Conservation (phyloP, 441 rosid species). For the Raphanus hybrid region DNA sequence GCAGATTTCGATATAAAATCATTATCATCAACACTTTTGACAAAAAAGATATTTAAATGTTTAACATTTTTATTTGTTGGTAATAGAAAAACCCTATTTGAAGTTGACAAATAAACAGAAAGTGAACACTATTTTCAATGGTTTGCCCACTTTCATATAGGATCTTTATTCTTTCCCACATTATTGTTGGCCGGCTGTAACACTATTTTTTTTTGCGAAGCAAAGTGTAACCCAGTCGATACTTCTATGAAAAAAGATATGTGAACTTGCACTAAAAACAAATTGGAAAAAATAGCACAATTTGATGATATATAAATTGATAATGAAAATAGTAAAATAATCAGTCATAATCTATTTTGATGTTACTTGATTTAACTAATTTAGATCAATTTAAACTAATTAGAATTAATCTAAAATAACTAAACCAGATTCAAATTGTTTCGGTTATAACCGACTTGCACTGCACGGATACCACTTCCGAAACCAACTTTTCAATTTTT, state of each 20-base stretch:
- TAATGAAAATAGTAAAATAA: too few species aligned
- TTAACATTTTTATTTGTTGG: background rate
- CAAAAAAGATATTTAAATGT: background rate
- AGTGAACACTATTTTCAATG: slow-evolving; percentile 40
- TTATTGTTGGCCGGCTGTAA: slow-evolving; percentile 17
- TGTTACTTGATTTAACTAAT: too few species aligned
- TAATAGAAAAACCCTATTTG: background rate
- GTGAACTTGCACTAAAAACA: too few species aligned
- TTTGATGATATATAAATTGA: too few species aligned
- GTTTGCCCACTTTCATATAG: slow-evolving; percentile 47
- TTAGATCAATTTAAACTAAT: too few species aligned
- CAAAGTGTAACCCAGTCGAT: background rate
- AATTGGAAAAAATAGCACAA: too few species aligned
- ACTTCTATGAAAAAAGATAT: background rate
- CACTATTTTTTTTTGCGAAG: slow-evolving; percentile 17
- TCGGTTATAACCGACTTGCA: too few species aligned
- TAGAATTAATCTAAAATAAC: too few species aligned
- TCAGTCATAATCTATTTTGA: too few species aligned
- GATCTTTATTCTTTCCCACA: slow-evolving; percentile 18
- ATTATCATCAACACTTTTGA: slow-evolving; percentile 51
- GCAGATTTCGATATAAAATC: slow-evolving; percentile 29
- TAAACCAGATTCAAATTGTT: too few species aligned
- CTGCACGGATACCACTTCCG: too few species aligned
- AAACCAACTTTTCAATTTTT: too few species aligned
- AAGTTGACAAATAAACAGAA: slow-evolving; percentile 37